Evolutionary conservation across 306 rosid genomes (phyloP).

Genomic region (Prunus campanulata): DNA sequence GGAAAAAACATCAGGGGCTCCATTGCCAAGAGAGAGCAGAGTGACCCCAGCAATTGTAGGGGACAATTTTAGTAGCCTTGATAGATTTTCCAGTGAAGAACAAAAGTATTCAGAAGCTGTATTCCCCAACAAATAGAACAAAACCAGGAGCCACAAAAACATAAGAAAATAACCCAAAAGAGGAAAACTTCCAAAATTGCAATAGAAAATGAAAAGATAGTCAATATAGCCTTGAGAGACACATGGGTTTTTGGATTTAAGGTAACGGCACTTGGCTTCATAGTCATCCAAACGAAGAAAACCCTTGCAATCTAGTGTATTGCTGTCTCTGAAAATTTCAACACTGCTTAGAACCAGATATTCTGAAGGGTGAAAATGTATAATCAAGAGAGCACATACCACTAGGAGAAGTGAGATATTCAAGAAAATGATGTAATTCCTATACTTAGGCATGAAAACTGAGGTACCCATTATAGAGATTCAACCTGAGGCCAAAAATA

Average conservation of each 20-base stretch:
- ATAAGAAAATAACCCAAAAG: conserved; percentile 46
- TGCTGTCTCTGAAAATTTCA: background rate
- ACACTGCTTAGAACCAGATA: conserved; percentile 15
- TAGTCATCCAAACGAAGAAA: conserved; percentile 36
- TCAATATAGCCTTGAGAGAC: conserved; percentile 67
- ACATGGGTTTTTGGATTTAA: conserved; percentile 44
- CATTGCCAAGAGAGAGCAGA: conserved; percentile 83
- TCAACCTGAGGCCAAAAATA: background rate
- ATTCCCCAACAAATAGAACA: conserved; percentile 76
- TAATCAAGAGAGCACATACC: conserved; percentile 26
- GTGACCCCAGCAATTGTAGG: conserved; percentile 93
- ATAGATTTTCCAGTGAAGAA: conserved; percentile 59
- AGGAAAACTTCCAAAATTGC: conserved; percentile 48
- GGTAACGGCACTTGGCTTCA: conserved; percentile 50
- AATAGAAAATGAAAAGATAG: conserved; percentile 65
- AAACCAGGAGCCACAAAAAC: conserved; percentile 58
- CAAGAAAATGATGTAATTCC: conserved; percentile 35
- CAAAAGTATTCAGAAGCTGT: conserved; percentile 86
- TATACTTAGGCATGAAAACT: conserved; percentile 2
- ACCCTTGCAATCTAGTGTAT: conserved; percentile 28
- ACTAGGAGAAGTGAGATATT: conserved; percentile 43
- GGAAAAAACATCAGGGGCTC: conserved; percentile 85
- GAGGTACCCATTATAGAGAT: conserved; percentile 17
- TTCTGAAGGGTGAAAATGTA: conserved; percentile 35
- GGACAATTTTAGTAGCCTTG: conserved; percentile 56